phyloP scores from a whole-genome alignment of 768 basidiomycete genomes.

The Steccherinum ochraceum region DNA sequence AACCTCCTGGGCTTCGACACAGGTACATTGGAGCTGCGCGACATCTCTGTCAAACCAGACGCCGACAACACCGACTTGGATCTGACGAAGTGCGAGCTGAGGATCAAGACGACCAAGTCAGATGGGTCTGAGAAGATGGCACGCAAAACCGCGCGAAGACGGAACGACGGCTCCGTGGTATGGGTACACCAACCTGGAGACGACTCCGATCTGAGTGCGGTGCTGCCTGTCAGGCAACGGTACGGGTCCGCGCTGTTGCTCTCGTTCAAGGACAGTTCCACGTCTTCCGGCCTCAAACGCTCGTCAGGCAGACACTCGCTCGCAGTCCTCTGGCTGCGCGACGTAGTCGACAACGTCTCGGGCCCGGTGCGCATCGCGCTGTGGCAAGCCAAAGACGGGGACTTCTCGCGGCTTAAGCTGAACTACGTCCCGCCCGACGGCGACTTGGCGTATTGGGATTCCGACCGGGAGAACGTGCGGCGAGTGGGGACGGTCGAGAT shows the following conservation, averaged over 20 bases:
- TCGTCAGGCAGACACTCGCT: slow-evolving; percentile 24
- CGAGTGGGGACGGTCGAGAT: slow-evolving; percentile 22
- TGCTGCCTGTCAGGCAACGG: slow-evolving; percentile 41
- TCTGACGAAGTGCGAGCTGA: slow-evolving; percentile 32
- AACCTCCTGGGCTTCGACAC: slow-evolving; percentile 63
- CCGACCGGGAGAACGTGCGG: slow-evolving; percentile 18
- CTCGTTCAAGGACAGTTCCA: slow-evolving; percentile 36
- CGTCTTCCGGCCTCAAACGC: slow-evolving; percentile 16
- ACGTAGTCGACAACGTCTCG: slow-evolving; percentile 44
- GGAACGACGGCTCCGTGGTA: slow-evolving; percentile 25
- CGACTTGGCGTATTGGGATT: slow-evolving; percentile 21
- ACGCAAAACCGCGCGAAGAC: slow-evolving; percentile 27
- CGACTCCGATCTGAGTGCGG: slow-evolving; percentile 28
- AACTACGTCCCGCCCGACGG: slow-evolving; percentile 27
- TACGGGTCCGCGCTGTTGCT: slow-evolving; percentile 38
- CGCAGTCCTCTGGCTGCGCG: slow-evolving; percentile 49
- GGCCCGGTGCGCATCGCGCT: slow-evolving; percentile 40
- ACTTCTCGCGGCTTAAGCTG: slow-evolving; percentile 24
- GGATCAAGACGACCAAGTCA: slow-evolving; percentile 35
- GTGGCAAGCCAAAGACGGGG: slow-evolving; percentile 20
- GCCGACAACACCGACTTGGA: slow-evolving; percentile 21
- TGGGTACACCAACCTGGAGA: slow-evolving; percentile 20
- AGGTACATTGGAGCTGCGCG: slow-evolving; percentile 53
- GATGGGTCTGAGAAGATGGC: slow-evolving; percentile 35
- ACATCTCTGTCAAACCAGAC: slow-evolving; percentile 22